phyloP scores from a whole-genome alignment of 2,329 filamentous ascomycete species.

The Cytospora piceae region DNA sequence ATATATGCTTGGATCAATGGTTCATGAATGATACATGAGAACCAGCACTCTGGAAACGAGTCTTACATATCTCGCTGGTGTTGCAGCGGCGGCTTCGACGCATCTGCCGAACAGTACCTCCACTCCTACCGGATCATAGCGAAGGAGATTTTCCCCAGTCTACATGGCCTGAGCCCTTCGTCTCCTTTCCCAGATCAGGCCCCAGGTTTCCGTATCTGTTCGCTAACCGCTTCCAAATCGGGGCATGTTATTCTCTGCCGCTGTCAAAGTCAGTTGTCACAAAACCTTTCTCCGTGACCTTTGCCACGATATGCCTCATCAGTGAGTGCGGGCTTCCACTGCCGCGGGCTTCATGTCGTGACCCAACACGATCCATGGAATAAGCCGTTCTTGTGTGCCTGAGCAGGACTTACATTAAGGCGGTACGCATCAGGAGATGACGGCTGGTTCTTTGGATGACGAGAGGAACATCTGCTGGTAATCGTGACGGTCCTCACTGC shows the following conservation, averaged over 20 bases:
- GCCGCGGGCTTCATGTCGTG: constrained; percentile 31
- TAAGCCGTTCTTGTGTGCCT: neutral
- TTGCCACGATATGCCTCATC: constrained; percentile 29
- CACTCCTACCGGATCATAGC: constrained; percentile 8
- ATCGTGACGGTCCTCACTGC: constrained; percentile 6
- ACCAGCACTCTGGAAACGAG: neutral
- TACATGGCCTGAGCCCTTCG: neutral
- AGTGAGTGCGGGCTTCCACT: constrained; percentile 22
- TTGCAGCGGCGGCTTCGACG: neutral
- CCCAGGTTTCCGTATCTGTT: constrained; percentile 36
- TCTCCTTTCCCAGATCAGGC: constrained; percentile 21
- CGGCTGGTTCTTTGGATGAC: neutral
- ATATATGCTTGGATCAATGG: neutral
- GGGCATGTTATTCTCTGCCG: constrained; percentile 31
- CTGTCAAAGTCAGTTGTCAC: constrained; percentile 33
- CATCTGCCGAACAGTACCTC: constrained; percentile 20
- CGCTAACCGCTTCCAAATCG: constrained; percentile 42
- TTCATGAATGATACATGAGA: neutral
- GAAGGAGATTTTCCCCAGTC: neutral
- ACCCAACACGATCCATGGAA: constrained; percentile 18
- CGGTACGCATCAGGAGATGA: neutral
- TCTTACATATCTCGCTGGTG: neutral
- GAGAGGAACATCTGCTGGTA: neutral
- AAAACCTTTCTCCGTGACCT: constrained; percentile 23
- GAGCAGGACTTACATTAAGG: constrained; percentile 1